Evolutionary conservation across 2,329 filamentous ascomycete species (phyloP), one percentile per base, ranked within the genome.

Genomic region (Ophiostoma piceae): DNA sequence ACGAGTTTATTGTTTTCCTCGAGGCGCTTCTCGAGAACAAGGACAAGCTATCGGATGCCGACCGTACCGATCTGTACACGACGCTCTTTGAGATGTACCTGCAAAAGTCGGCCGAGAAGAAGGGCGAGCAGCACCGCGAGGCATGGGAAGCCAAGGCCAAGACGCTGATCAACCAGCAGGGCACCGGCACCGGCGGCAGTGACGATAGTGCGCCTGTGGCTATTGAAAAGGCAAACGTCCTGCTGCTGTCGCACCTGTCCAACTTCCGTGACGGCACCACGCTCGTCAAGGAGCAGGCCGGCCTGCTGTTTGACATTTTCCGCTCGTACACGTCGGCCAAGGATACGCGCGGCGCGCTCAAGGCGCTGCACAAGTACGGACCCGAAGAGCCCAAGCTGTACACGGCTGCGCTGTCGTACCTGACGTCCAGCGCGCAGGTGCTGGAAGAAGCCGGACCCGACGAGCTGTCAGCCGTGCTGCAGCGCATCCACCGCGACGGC

Each of bases 81-180:
- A 97, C 96, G 0, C 79, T 99, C 16, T 98, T 99, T 76, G 96
- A 99, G 79, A 98, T 99, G 91, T 99, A 98, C 77, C 83, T 99
- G 9, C 91, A 96, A 78, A 95, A 93, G 75, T 91, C 94, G 29
- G 90, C 88, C 71, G 87, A 89, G 71, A 90, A 90, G 76, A 91
- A 89, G 75, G 89, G 89, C 11, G 82, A 83, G 66, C 79, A 78
- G 77, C 80, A 93, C 72, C 88, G 90, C 73, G 86, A 90, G 74
- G 86, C 90, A 73, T 99, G 95, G 94, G 92, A 97, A 77, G 84
- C 84, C 62, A 97, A 96, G 77, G 95, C 95, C 0, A 97, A 95
- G 80, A 89, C 88, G 72, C 85, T 98, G 32, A 94, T 99, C 70
- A 68, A 43, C 12, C 54, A 68, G 32, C 47, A 68, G 26, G 67